These are phyloP conservation scores for Russula lepida DNA, from an alignment of 768 basidiomycete species.

Conservation along the genomic window DNA sequence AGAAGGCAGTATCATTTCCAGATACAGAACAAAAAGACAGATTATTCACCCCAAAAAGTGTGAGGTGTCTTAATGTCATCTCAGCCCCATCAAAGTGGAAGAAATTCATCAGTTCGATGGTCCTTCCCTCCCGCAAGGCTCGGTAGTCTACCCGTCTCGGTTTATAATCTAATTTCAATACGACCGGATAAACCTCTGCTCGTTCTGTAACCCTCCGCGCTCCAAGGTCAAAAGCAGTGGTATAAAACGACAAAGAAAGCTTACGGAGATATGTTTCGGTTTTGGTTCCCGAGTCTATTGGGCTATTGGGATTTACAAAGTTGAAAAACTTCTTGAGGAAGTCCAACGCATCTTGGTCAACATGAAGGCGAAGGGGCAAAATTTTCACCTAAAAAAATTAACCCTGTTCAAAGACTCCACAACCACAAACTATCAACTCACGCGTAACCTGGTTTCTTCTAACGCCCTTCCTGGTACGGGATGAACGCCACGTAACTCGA, in stretches of 20 bases:
- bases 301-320: constrained; percentile 59
- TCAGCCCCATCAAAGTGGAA: constrained; percentile 99
- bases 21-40: constrained; percentile 11
- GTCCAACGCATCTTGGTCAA: constrained; percentile 97
- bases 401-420: neutral
- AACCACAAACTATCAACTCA: constrained; percentile 31
- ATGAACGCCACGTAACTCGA: constrained; percentile 68
- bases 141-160: constrained; percentile 93
- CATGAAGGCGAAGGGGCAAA: constrained; percentile 81
- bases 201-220: constrained; percentile 46
- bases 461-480: constrained; percentile 59
- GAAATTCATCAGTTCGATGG: constrained; percentile 98
- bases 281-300: constrained; percentile 29
- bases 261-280: constrained; percentile 69
- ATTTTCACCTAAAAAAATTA: constrained; percentile 62
- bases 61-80: constrained; percentile 93
- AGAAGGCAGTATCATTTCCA: neutral
- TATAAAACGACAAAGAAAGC: constrained; percentile 23
- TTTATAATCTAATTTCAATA: constrained; percentile 96
- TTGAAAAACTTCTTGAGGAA: constrained; percentile 96
- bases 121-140: constrained; percentile 81
- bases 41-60: constrained; percentile 71
- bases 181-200: constrained; percentile 91
- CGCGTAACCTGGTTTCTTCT: constrained; percentile 74
- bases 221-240: neutral